A percentile compares a stretch with the other conserved stretches of the same genome.
These are phyloP conservation scores for Xylariaceae sp. DNA, from an alignment of 2,329 filamentous ascomycete genomes.

Conservation along the genomic window DNA sequence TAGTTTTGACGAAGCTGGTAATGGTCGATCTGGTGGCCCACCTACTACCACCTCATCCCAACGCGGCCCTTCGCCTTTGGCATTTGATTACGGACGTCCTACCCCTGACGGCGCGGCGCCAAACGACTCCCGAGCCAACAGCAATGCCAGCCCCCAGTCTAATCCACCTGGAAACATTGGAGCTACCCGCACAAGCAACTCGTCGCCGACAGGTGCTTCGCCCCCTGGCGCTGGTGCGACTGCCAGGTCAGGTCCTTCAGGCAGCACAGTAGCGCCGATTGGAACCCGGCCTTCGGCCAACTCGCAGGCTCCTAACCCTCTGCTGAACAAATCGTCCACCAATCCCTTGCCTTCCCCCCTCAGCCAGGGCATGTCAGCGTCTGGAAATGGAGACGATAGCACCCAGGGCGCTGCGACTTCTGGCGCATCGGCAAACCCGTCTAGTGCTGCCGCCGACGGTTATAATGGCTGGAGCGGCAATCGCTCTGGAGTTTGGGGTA, in stretches of 20 bases:
- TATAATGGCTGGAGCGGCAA: conserved; percentile 72
- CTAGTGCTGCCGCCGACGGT: conserved; percentile 42
- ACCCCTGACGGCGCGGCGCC: conserved; percentile 36
- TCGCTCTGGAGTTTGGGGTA: conserved; percentile 80
- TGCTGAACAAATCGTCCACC: conserved; percentile 75
- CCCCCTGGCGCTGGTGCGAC: conserved; percentile 66
- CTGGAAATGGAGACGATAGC: conserved; percentile 47
- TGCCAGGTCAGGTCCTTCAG: conserved; percentile 51
- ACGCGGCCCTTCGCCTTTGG: conserved; percentile 74
- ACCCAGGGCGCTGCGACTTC: conserved; percentile 36
- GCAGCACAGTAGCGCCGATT: conserved; percentile 78
- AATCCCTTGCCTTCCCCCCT: conserved; percentile 90
- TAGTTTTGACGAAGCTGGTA: conserved; percentile 63
- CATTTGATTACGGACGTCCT: conserved; percentile 60
- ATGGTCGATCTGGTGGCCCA: conserved; percentile 58
- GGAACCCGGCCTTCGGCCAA: conserved; percentile 74
- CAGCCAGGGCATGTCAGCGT: conserved; percentile 64
- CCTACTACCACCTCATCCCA: conserved; percentile 59
- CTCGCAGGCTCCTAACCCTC: conserved; percentile 52
- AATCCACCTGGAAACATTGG: conserved; percentile 57
- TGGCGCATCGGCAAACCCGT: conserved; percentile 53
- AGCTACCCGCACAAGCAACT: conserved; percentile 74
- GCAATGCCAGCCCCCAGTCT: conserved; percentile 77
- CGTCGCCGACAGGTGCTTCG: conserved; percentile 74
- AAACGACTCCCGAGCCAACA: conserved; percentile 69